phyloP scores from a whole-genome alignment of 805 yeast species.

The Grigorovia transvaalensis region DNA sequence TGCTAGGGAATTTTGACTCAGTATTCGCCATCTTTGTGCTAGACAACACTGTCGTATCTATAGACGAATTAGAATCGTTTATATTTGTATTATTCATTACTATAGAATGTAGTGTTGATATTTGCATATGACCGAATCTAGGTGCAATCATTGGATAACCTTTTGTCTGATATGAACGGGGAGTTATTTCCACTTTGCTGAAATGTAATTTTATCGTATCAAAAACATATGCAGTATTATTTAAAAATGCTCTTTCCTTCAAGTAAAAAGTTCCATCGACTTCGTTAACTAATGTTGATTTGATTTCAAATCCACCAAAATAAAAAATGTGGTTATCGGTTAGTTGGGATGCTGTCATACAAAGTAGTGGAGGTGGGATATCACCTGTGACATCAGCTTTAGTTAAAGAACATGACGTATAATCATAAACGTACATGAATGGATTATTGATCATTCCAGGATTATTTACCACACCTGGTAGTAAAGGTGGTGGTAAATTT shows the following conservation, averaged over 20 bases:
- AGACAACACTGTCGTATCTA: neutral
- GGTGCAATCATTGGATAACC: slow-evolving; percentile 28
- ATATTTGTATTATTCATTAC: neutral
- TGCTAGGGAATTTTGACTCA: neutral
- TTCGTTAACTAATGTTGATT: slow-evolving; percentile 23
- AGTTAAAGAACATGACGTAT: slow-evolving; percentile 32
- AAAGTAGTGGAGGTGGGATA: slow-evolving; percentile 43
- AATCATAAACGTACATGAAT: slow-evolving; percentile 29
- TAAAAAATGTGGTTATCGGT: slow-evolving; percentile 48
- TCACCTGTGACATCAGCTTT: slow-evolving; percentile 31
- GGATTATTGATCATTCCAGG: slow-evolving; percentile 34
- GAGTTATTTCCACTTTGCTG: slow-evolving; percentile 33
- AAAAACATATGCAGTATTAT: slow-evolving; percentile 47
- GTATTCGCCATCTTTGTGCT: neutral
- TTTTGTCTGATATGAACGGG: slow-evolving; percentile 25
- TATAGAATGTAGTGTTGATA: slow-evolving; percentile 9
- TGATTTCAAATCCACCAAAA: slow-evolving; percentile 59
- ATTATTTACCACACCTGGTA: slow-evolving; percentile 32
- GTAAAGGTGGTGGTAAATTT: slow-evolving; percentile 39
- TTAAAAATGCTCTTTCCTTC: slow-evolving; percentile 37
- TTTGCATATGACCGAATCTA: slow-evolving; percentile 34
- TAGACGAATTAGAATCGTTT: neutral
- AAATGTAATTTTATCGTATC: slow-evolving; percentile 43
- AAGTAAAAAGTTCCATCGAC: slow-evolving; percentile 28
- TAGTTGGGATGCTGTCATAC: slow-evolving; percentile 39